Conservation (phyloP, 1,284 basidiomycete genomes). For the Sanghuangporus baumii region DNA sequence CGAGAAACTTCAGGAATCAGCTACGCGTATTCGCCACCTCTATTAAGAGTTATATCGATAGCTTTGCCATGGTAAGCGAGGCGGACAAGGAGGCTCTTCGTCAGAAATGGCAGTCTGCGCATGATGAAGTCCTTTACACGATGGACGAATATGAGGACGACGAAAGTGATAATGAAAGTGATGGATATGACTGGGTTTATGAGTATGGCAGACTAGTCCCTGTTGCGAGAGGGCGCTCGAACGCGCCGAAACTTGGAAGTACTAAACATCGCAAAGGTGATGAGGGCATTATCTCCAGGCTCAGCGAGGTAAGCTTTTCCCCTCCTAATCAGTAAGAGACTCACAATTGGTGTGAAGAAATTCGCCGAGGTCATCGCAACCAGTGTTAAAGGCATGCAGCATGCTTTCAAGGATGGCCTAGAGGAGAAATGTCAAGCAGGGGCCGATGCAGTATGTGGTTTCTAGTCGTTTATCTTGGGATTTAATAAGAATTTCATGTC, state of each 20-base stretch:
- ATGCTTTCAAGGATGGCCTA: slow-evolving; percentile 45
- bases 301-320: slow-evolving; percentile 34
- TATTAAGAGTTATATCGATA: slow-evolving; percentile 43
- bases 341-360: slow-evolving; percentile 31
- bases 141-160: slow-evolving; percentile 21
- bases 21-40: slow-evolving; percentile 44
- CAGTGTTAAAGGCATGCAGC: slow-evolving; percentile 41
- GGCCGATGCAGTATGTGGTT: slow-evolving; percentile 38
- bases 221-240: not conserved
- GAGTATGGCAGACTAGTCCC: slow-evolving; percentile 1
- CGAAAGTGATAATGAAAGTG: slow-evolving; percentile 21
- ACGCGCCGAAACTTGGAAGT: not conserved
- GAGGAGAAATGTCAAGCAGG: slow-evolving; percentile 52
- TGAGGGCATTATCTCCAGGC: slow-evolving; percentile 40
- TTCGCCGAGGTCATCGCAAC: slow-evolving; percentile 39
- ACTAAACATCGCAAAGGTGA: slow-evolving; percentile 27
- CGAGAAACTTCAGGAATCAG: slow-evolving; percentile 41
- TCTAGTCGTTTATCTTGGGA: not conserved
- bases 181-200: slow-evolving; percentile 10
- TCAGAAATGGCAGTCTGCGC: slow-evolving; percentile 46
- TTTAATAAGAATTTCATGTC: not conserved
- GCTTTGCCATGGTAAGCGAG: slow-evolving; percentile 44
- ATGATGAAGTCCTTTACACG: slow-evolving; percentile 13
- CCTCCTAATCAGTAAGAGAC: not conserved
- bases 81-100: slow-evolving; percentile 43